A percentile compares a stretch with the other conserved stretches of the same genome.
phyloP scores from a whole-genome alignment of 805 yeast species.

The Yarrowia sp. region DNA sequence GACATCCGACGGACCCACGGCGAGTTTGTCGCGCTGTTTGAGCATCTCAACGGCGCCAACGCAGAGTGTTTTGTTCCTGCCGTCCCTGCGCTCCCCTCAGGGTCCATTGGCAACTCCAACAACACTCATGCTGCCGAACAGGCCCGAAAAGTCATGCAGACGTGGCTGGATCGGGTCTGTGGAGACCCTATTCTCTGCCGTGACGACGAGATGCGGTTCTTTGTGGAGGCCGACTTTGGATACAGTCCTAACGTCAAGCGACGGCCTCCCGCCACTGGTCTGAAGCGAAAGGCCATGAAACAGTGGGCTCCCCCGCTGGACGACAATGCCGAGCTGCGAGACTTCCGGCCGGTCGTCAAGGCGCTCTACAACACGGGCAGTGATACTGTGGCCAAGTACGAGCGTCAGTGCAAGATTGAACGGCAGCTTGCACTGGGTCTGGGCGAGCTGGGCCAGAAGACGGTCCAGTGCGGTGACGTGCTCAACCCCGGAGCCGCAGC shows the following conservation, averaged over 20 bases:
- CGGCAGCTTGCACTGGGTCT: conserved; percentile 54
- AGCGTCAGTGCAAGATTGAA: conserved; percentile 49
- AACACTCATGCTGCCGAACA: conserved; percentile 50
- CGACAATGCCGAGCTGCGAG: conserved; percentile 74
- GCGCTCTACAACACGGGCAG: conserved; percentile 60
- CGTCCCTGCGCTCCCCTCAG: conserved; percentile 65
- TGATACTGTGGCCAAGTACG: conserved; percentile 54
- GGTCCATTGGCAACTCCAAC: conserved; percentile 70
- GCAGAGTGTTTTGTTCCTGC: conserved; percentile 93
- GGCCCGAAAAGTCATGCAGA: conserved; percentile 65
- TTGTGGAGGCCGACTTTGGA: conserved; percentile 73
- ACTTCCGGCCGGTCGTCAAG: conserved; percentile 83
- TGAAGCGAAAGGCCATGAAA: conserved; percentile 83
- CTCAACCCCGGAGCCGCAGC: conserved; percentile 34
- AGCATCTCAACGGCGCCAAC: conserved; percentile 73
- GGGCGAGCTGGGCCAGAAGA: conserved; percentile 49
- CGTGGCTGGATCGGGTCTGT: conserved; percentile 78
- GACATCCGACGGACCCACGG: conserved; percentile 76
- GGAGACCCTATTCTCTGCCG: conserved; percentile 74
- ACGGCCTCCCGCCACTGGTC: conserved; percentile 74
- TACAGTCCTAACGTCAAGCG: conserved; percentile 61
- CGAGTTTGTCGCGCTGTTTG: conserved; percentile 74
- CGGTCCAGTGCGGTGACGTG: conserved; percentile 31
- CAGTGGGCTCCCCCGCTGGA: conserved; percentile 92
- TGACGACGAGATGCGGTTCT: conserved; percentile 84